phyloP scores from a whole-genome alignment of 129 eudicot genomes.

The Apium graveolens region DNA sequence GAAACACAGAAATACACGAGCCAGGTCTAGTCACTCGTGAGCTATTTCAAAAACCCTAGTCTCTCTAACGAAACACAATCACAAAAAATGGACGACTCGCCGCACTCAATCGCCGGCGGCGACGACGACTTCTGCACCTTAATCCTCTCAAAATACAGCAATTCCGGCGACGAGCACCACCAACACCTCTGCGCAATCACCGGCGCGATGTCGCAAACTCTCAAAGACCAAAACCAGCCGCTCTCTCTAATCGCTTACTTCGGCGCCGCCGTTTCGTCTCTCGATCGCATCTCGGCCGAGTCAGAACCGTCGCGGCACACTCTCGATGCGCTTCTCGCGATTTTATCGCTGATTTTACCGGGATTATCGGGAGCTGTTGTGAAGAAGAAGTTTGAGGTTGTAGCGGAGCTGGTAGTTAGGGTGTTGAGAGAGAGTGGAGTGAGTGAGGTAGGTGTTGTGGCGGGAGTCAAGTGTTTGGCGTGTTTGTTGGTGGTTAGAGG shows the following conservation, averaged over 20 bases:
- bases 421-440: conserved; percentile 17
- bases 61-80: neutral
- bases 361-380: conserved; percentile 24
- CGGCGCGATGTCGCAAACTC: conserved; percentile 63
- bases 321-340: conserved; percentile 42
- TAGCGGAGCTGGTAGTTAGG: conserved; percentile 43
- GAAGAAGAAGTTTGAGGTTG: conserved; percentile 31
- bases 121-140: conserved; percentile 44
- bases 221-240: conserved; percentile 53
- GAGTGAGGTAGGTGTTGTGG: conserved; percentile 19
- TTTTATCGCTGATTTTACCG: conserved; percentile 49
- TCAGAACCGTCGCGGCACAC: conserved; percentile 38
- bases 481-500: conserved; percentile 37
- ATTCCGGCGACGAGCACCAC: conserved; percentile 47
- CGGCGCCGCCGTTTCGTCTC: conserved; percentile 70
- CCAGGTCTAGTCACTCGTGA: too few species aligned
- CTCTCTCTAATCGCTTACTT: conserved; percentile 68
- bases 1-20: too few species aligned
- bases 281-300: conserved; percentile 41
- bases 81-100: conserved; percentile 37
- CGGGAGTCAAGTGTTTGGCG: conserved; percentile 50
- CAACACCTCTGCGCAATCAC: conserved; percentile 60
- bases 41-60: neutral
- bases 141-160: conserved; percentile 38
- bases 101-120: conserved; percentile 17